Evolutionary conservation across 1,284 basidiomycete species (phyloP).

Genomic region (Irpex lacteus): DNA sequence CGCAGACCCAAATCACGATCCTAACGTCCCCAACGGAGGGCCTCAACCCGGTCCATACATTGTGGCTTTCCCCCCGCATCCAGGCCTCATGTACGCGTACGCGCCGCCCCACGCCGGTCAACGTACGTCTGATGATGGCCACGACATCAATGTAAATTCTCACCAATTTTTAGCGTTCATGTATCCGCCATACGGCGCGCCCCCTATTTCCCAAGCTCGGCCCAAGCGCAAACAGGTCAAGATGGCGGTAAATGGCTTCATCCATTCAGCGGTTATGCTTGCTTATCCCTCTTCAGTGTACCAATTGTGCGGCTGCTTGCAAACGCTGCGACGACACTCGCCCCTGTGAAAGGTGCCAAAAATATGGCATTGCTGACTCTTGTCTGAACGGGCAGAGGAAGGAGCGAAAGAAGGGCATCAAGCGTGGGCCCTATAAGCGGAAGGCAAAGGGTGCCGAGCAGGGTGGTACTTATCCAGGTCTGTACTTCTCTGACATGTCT

Average conservation of each 20-base stretch:
- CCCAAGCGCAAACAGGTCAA: slow-evolving; percentile 86
- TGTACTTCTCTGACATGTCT: neutral
- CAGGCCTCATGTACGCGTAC: slow-evolving; percentile 67
- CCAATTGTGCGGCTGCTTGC: slow-evolving; percentile 83
- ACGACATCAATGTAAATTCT: neutral
- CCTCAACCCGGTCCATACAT: slow-evolving; percentile 40
- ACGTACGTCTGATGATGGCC: slow-evolving; percentile 33
- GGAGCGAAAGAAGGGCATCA: slow-evolving; percentile 83
- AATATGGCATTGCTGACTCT: slow-evolving; percentile 69
- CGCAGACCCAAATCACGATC: slow-evolving; percentile 40
- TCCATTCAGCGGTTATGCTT: neutral
- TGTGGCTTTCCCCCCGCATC: slow-evolving; percentile 46
- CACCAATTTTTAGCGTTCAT: slow-evolving; percentile 22
- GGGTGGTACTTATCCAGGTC: slow-evolving; percentile 17
- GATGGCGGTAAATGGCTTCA: slow-evolving; percentile 64
- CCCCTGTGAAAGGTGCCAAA: slow-evolving; percentile 79
- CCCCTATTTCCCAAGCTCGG: slow-evolving; percentile 26
- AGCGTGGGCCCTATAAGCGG: slow-evolving; percentile 83
- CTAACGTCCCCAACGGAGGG: slow-evolving; percentile 39
- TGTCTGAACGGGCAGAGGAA: slow-evolving; percentile 79
- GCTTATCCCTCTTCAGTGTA: slow-evolving; percentile 48
- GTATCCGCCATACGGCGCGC: slow-evolving; percentile 29
- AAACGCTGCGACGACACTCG: slow-evolving; percentile 82
- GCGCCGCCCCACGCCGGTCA: slow-evolving; percentile 41
- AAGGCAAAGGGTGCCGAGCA: slow-evolving; percentile 48